A percentile compares a stretch with the other conserved stretches of the same genome.
phyloP scores from a whole-genome alignment of 371 early-diverging fungal genomes.

The Dinochytrium kinnereticum region DNA sequence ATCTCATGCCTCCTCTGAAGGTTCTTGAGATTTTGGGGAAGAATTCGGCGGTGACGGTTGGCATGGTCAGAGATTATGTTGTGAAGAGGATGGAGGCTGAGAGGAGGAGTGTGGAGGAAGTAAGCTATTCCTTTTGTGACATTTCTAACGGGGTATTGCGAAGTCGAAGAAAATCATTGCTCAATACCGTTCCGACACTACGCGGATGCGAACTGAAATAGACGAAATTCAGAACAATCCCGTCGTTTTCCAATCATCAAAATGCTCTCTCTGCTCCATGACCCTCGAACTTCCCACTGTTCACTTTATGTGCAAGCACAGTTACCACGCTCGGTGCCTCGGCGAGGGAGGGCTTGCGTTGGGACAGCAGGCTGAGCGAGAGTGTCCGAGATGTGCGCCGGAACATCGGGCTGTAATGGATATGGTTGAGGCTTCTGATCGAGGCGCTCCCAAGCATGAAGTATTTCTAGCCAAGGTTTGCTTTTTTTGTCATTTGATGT shows the following conservation, averaged over 20 bases:
- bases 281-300: slow-evolving; percentile 87
- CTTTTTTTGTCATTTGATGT: background rate
- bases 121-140: slow-evolving; percentile 1
- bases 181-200: slow-evolving; percentile 81
- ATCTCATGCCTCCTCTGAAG: slow-evolving; percentile 84
- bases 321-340: slow-evolving; percentile 82
- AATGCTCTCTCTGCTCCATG: slow-evolving; percentile 81
- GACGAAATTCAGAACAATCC: slow-evolving; percentile 73
- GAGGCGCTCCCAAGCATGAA: slow-evolving; percentile 75
- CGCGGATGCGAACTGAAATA: slow-evolving; percentile 75
- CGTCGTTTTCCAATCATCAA: slow-evolving; percentile 83
- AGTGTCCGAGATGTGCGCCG: slow-evolving; percentile 88
- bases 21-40: slow-evolving; percentile 84
- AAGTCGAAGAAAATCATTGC: slow-evolving; percentile 56
- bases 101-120: slow-evolving; percentile 68
- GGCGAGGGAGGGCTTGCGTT: slow-evolving; percentile 18
- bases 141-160: background rate
- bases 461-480: slow-evolving; percentile 77
- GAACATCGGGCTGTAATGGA: slow-evolving; percentile 83
- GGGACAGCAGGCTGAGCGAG: slow-evolving; percentile 65
- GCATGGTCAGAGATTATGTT: slow-evolving; percentile 82
- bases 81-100: slow-evolving; percentile 77
- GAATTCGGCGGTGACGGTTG: slow-evolving; percentile 81
- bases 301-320: slow-evolving; percentile 92
- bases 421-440: slow-evolving; percentile 74